These are phyloP conservation scores for Tephrocybe sp. DNA, from an alignment of 768 basidiomycete species.

Conservation along the genomic window DNA sequence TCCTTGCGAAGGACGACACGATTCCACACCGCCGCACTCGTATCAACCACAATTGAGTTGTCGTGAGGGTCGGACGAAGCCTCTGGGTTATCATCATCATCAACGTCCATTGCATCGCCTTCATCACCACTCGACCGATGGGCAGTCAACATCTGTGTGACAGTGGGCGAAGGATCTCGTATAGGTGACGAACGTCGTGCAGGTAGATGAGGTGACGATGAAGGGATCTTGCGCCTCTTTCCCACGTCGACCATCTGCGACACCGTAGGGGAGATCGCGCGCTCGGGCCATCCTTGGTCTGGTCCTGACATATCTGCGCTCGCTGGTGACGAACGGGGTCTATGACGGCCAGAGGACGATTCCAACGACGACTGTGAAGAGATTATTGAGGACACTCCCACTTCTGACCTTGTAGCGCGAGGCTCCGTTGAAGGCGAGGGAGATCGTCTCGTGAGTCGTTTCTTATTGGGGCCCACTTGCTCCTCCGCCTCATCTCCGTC, in stretches of 20 bases:
- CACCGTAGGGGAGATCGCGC: not conserved
- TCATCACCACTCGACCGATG: not conserved
- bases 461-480: slow-evolving; percentile 2
- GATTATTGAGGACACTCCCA: too few relatives aligned
- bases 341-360: not conserved
- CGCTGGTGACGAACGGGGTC: not conserved
- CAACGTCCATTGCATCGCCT: slow-evolving; percentile 9
- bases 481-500: not conserved
- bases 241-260: not conserved
- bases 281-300: not conserved
- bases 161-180: not conserved
- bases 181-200: not conserved
- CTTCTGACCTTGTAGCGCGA: too few relatives aligned
- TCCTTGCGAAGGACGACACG: slow-evolving; percentile 6
- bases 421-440: not conserved
- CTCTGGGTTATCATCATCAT: slow-evolving; percentile 2
- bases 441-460: not conserved
- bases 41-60: slow-evolving; percentile 42
- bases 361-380: not conserved
- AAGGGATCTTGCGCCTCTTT: not conserved
- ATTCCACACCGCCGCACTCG: slow-evolving; percentile 49
- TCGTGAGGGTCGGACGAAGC: not conserved
- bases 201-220: not conserved
- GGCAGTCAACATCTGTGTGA: not conserved
- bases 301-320: not conserved